Percentiles rank a stretch among this genome's conserved stretches.
Evolutionary conservation across 2,329 filamentous ascomycete genomes (phyloP).

Genomic region (Beauveria caledonica): DNA sequence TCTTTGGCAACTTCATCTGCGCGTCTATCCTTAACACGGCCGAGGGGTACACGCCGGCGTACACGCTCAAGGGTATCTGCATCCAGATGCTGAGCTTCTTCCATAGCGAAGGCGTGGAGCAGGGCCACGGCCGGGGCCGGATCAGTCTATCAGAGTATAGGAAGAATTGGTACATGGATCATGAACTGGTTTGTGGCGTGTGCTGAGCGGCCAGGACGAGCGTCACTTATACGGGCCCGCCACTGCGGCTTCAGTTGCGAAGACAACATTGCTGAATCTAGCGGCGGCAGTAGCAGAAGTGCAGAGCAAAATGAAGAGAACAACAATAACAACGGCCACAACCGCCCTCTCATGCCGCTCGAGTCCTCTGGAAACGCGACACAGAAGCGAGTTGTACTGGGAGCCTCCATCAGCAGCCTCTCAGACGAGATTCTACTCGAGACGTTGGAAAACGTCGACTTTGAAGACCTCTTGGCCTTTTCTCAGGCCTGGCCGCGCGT

Average conservation of each 20-base stretch:
- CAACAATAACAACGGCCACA: neutral
- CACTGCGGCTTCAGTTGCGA: neutral
- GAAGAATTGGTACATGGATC: neutral
- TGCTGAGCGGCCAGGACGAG: neutral
- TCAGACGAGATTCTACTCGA: conserved; percentile 34
- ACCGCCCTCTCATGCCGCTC: too few relatives aligned
- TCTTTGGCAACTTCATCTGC: conserved; percentile 36
- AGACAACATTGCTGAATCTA: neutral
- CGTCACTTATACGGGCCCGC: neutral
- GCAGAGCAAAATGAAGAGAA: neutral
- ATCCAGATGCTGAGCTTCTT: conserved; percentile 47
- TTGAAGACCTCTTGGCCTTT: conserved; percentile 28
- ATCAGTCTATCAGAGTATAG: conserved; percentile 21
- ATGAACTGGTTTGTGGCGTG: neutral
- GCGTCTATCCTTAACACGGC: conserved; percentile 35
- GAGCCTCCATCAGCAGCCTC: conserved; percentile 21
- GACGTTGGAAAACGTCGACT: conserved; percentile 26
- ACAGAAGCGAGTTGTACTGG: neutral
- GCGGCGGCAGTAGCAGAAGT: neutral
- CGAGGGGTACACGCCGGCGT: conserved; percentile 40
- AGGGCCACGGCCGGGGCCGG: conserved; percentile 19
- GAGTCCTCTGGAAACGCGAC: neutral
- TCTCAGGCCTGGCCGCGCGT: conserved; percentile 29
- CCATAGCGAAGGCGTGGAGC: conserved; percentile 36
- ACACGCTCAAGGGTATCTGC: conserved; percentile 40